A percentile compares a stretch with the other conserved stretches of the same genome.
These are phyloP conservation scores for Phaeosphaeriaceae sp. DNA, from an alignment of 2,329 filamentous ascomycete genomes.

Conservation along the genomic window DNA sequence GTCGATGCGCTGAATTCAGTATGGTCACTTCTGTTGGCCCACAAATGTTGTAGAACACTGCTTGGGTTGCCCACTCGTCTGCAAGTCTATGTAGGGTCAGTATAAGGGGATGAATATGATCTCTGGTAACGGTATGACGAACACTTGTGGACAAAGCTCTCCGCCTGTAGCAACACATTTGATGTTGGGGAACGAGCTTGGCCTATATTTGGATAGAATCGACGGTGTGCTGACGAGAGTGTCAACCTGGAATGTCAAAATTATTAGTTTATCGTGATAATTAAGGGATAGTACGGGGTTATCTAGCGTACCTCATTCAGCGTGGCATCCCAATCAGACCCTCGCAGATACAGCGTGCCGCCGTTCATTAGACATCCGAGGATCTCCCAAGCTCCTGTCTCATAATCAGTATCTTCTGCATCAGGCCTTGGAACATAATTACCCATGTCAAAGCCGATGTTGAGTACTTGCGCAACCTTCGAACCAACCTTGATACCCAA, in stretches of 20 bases:
- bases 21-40: constrained; percentile 69
- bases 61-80: constrained; percentile 62
- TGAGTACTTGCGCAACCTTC: constrained; percentile 64
- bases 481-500: constrained; percentile 60
- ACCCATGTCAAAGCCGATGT: constrained; percentile 70
- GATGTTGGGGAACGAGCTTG: constrained; percentile 59
- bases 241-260: constrained; percentile 51
- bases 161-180: constrained; percentile 64
- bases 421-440: constrained; percentile 31
- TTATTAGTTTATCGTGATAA: neutral
- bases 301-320: constrained; percentile 52
- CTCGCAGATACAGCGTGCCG: constrained; percentile 63
- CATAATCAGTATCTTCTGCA: neutral
- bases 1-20: constrained; percentile 64
- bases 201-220: constrained; percentile 61
- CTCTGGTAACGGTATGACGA: constrained; percentile 19
- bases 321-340: constrained; percentile 58
- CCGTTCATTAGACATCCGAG: constrained; percentile 65
- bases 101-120: neutral
- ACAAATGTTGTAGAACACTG: constrained; percentile 60
- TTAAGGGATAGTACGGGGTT: neutral
- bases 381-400: constrained; percentile 69
- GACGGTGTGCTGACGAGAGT: constrained; percentile 65
- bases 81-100: constrained; percentile 53
- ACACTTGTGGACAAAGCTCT: constrained; percentile 60